phyloP scores from a whole-genome alignment of 768 basidiomycete species.

The Fistulinella prunicolor region DNA sequence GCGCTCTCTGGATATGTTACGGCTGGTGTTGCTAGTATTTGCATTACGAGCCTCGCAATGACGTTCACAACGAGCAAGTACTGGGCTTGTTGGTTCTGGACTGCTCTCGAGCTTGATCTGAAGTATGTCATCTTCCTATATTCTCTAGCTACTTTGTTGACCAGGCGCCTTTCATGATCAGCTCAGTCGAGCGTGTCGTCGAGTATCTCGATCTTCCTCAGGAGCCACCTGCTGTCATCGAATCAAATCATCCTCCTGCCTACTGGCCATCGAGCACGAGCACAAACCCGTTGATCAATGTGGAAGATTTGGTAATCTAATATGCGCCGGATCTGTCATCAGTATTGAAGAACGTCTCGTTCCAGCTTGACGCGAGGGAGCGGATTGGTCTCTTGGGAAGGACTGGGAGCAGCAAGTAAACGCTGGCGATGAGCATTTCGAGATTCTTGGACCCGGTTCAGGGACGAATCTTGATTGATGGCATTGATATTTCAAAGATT shows the following conservation, averaged over 20 bases:
- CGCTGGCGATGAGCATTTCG: slow-evolving; percentile 81
- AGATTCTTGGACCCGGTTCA: slow-evolving; percentile 78
- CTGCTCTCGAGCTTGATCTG: slow-evolving; percentile 67
- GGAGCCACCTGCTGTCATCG: slow-evolving; percentile 76
- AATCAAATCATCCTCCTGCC: slow-evolving; percentile 75
- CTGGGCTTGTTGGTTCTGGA: slow-evolving; percentile 50
- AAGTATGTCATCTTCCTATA: slow-evolving; percentile 52
- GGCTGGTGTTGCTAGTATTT: slow-evolving; percentile 64
- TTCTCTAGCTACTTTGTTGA: not conserved
- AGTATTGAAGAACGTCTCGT: slow-evolving; percentile 74
- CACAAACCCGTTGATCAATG: slow-evolving; percentile 54
- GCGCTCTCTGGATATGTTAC: slow-evolving; percentile 59
- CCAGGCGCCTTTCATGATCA: slow-evolving; percentile 25
- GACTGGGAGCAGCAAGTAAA: slow-evolving; percentile 81
- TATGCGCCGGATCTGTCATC: slow-evolving; percentile 84
- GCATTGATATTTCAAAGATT: slow-evolving; percentile 83
- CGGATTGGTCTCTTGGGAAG: slow-evolving; percentile 79
- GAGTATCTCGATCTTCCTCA: slow-evolving; percentile 90
- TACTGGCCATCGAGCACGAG: slow-evolving; percentile 88
- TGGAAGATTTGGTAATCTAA: slow-evolving; percentile 75
- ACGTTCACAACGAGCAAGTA: slow-evolving; percentile 51
- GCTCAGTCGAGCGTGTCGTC: slow-evolving; percentile 86
- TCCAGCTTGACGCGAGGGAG: slow-evolving; percentile 66
- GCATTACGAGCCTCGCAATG: slow-evolving; percentile 77
- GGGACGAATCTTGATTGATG: slow-evolving; percentile 81